Conservation (phyloP, 768 basidiomycete genomes). For the Suillus ampliporus region DNA sequence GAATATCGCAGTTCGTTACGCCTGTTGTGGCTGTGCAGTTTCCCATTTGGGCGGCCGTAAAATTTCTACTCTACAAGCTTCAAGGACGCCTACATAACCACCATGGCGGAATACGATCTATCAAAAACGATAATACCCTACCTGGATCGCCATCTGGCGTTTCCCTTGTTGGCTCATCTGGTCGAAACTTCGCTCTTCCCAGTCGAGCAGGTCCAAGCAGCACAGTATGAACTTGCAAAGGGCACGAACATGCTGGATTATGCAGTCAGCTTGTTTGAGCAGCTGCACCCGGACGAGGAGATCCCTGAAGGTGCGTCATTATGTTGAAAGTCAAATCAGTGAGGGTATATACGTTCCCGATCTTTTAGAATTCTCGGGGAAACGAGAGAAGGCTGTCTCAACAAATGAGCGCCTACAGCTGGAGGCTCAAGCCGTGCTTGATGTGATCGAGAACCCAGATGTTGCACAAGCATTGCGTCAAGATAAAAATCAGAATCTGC, state of each 20-base stretch:
- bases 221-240: conserved; percentile 97
- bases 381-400: conserved; percentile 81
- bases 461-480: conserved; percentile 93
- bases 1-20: background rate
- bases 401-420: conserved; percentile 86
- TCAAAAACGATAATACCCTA: conserved; percentile 90
- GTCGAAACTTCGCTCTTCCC: conserved; percentile 77
- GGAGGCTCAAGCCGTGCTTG: conserved; percentile 90
- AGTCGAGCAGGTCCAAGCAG: conserved; percentile 77
- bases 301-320: conserved; percentile 64
- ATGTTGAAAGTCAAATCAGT: background rate
- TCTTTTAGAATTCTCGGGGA: conserved; percentile 77
- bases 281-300: conserved; percentile 75
- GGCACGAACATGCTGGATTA: conserved; percentile 99
- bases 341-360: background rate
- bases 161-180: conserved; percentile 91
- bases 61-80: conserved; percentile 16
- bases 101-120: conserved; percentile 90
- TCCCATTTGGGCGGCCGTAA: conserved; percentile 16
- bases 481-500: conserved; percentile 96
- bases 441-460: conserved; percentile 96
- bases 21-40: conserved; percentile 31
- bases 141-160: conserved; percentile 93
- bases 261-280: conserved; percentile 77
- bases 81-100: conserved; percentile 26